phyloP scores from a whole-genome alignment of 306 rosid genomes.

The Amphicarpaea edgeworthii region DNA sequence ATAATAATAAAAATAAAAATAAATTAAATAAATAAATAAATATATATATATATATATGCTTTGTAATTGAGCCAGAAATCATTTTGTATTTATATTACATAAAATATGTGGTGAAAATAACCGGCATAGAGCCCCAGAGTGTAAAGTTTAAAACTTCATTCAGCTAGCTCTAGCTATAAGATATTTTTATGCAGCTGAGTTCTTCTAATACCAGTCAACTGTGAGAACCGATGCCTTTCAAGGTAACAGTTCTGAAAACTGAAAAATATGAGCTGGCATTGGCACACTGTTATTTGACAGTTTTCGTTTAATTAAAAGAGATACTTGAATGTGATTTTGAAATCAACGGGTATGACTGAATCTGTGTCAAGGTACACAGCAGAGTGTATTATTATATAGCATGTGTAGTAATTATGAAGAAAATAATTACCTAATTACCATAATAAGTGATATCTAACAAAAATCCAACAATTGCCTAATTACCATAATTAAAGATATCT shows the following conservation, averaged over 20 bases:
- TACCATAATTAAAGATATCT: not conserved
- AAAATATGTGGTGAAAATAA: not conserved
- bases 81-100: slow-evolving; percentile 8
- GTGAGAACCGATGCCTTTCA: slow-evolving; percentile 3
- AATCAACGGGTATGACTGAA: not conserved
- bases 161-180: not conserved
- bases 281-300: not conserved
- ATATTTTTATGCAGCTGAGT: not conserved
- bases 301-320: not conserved
- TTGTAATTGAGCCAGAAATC: slow-evolving; percentile 25
- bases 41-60: too few relatives aligned
- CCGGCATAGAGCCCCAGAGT: not conserved
- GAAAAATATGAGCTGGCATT: not conserved
- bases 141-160: not conserved
- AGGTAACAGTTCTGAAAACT: not conserved
- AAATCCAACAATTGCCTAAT: not conserved
- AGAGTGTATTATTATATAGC: not conserved
- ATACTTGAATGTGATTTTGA: not conserved
- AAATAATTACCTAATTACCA: not conserved
- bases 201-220: not conserved
- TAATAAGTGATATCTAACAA: too few relatives aligned
- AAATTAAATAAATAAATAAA: too few relatives aligned
- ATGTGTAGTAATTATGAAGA: not conserved
- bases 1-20: too few relatives aligned
- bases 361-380: not conserved